These are phyloP conservation scores for Pestalotiopsis sp. DNA, from an alignment of 2,329 filamentous ascomycete genomes.

Conservation along the genomic window DNA sequence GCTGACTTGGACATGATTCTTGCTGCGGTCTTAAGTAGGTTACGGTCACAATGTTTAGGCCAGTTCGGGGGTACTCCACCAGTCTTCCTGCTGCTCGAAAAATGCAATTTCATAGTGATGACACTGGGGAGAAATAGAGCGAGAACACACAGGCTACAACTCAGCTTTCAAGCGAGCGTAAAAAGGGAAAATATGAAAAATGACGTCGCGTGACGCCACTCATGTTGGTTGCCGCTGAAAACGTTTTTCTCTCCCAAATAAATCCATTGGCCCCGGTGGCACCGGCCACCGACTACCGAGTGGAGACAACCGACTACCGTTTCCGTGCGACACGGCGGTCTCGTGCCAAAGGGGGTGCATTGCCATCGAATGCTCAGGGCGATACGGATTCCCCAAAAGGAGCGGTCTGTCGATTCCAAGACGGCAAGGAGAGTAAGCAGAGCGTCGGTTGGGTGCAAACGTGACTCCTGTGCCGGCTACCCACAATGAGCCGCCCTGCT, in stretches of 20 bases:
- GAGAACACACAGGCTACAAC: neutral
- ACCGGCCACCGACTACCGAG: constrained; percentile 11
- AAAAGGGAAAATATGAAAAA: neutral
- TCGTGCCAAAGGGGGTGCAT: no score
- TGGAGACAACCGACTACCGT: constrained; percentile 13
- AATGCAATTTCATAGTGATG: neutral
- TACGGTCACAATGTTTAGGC: neutral
- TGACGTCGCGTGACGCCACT: neutral
- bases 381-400: no score
- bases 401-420: no score
- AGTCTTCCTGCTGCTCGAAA: neutral
- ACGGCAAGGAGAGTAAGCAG: no score
- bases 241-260: neutral
- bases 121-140: neutral
- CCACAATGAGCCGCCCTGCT: no score
- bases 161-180: neutral
- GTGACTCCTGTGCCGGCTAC: no score
- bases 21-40: neutral
- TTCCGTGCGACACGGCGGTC: neutral
- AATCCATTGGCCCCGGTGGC: neutral
- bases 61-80: neutral
- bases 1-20: neutral
- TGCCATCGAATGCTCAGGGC: no score
- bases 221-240: neutral
- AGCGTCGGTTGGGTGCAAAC: no score